Percentiles rank a stretch among this genome's conserved stretches.
These are phyloP conservation scores for Metarhizium album DNA, from an alignment of 2,329 filamentous ascomycete genomes.

Conservation along the genomic window DNA sequence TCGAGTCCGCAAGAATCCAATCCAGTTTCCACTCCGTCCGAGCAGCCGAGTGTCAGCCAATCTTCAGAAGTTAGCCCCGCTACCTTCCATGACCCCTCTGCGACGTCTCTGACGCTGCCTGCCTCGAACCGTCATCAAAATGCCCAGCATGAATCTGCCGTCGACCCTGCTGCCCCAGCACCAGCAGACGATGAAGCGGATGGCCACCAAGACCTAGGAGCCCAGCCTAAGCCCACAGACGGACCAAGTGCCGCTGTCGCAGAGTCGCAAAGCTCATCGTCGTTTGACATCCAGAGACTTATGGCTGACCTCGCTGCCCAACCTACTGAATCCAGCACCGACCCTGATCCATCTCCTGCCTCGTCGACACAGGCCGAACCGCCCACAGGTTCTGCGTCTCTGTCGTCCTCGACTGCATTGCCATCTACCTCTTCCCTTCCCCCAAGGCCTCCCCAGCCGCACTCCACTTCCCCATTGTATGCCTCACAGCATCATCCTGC, in stretches of 20 bases:
- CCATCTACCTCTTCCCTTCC: slow-evolving; percentile 34
- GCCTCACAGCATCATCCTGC: slow-evolving; percentile 25
- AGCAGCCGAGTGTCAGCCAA: slow-evolving; percentile 22
- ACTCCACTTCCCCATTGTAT: slow-evolving; percentile 26
- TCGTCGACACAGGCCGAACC: slow-evolving; percentile 15
- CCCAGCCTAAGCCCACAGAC: slow-evolving; percentile 15
- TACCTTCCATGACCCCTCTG: slow-evolving; percentile 22
- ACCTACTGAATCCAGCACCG: slow-evolving; percentile 19
- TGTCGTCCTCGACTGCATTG: slow-evolving; percentile 21
- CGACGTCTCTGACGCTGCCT: slow-evolving; percentile 9
- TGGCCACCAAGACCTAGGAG: slow-evolving; percentile 8
- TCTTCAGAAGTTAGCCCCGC: slow-evolving; percentile 19
- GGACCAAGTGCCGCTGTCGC: slow-evolving; percentile 17
- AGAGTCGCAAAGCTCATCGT: slow-evolving; percentile 20
- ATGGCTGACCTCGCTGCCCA: slow-evolving; percentile 30
- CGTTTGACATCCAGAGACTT: slow-evolving; percentile 28
- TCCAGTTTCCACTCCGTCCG: slow-evolving; percentile 29
- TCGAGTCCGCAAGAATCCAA: slow-evolving; percentile 30
- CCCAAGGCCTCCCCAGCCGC: slow-evolving; percentile 32
- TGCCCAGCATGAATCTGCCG: slow-evolving; percentile 8
- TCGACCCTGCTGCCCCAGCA: slow-evolving; percentile 14
- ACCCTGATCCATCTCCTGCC: slow-evolving; percentile 18
- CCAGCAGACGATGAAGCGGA: slow-evolving; percentile 13
- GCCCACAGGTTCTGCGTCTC: slow-evolving; percentile 18
- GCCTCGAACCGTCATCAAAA: slow-evolving; percentile 13